Percentiles rank a stretch among this genome's conserved stretches.
These are phyloP conservation scores for Triticum monococcum DNA, from an alignment of 176 grass and related monocot genomes.

Conservation along the genomic window DNA sequence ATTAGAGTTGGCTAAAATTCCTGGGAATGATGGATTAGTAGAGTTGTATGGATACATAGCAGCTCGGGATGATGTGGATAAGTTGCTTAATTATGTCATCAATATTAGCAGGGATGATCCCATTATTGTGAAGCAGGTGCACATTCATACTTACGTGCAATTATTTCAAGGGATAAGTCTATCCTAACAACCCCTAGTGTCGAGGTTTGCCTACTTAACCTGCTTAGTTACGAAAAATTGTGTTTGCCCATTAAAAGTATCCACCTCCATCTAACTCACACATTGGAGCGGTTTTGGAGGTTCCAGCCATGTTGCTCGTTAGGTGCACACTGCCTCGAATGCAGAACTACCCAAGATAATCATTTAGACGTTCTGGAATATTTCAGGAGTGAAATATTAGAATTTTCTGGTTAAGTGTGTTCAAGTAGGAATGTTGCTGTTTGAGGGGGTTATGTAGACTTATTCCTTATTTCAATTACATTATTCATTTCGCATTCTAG, in stretches of 20 bases:
- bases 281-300: too few species aligned
- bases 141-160: neutral
- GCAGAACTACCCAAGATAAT: neutral
- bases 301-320: neutral
- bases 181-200: neutral
- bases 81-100: neutral
- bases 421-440: neutral
- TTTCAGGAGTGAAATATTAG: neutral
- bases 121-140: neutral
- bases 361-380: too few species aligned
- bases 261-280: neutral
- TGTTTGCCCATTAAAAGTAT: too few species aligned
- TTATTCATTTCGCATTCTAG: neutral
- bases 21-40: neutral
- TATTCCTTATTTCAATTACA: neutral
- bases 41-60: constrained; percentile 15
- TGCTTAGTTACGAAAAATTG: too few species aligned
- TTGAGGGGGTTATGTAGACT: neutral
- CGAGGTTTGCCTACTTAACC: neutral
- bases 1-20: neutral
- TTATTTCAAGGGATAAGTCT: neutral
- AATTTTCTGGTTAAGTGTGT: neutral
- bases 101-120: neutral
- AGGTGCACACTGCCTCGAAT: neutral
- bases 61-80: neutral